phyloP scores from a whole-genome alignment of 2,329 filamentous ascomycete species.

The Penicillium sp. region DNA sequence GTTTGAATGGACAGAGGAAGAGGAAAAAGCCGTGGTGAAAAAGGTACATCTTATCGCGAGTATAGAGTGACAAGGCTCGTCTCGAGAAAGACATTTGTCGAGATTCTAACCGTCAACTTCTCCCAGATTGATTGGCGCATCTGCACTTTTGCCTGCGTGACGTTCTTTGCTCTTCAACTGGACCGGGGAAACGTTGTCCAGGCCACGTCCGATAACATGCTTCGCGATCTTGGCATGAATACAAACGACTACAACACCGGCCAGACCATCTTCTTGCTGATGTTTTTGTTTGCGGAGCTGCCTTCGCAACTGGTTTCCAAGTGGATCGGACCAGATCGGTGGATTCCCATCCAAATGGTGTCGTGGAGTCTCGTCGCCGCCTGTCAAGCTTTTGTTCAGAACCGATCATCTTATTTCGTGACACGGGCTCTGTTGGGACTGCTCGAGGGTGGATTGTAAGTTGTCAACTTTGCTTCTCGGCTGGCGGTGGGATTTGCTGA shows the following conservation, averaged over 20 bases:
- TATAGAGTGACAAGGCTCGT: too few species aligned
- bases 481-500: background rate
- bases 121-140: conserved; percentile 39
- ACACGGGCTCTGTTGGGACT: conserved; percentile 45
- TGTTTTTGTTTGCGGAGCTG: conserved; percentile 47
- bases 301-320: conserved; percentile 58
- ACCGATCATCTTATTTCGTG: conserved; percentile 37
- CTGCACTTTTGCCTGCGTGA: conserved; percentile 46
- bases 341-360: conserved; percentile 56
- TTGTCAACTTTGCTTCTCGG: conserved; percentile 36
- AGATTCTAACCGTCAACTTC: background rate
- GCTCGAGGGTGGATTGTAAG: conserved; percentile 54
- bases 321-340: conserved; percentile 53
- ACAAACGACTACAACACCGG: conserved; percentile 43
- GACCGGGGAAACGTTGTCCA: conserved; percentile 59
- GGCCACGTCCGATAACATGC: conserved; percentile 57
- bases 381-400: conserved; percentile 47
- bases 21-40: conserved; percentile 37
- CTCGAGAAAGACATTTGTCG: background rate
- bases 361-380: conserved; percentile 51
- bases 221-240: conserved; percentile 46
- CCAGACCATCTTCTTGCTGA: conserved; percentile 35
- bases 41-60: conserved; percentile 25
- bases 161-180: conserved; percentile 60
- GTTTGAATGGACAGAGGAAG: conserved; percentile 40